phyloP scores from a whole-genome alignment of 1,284 basidiomycete genomes.

The Irpex lacteus region DNA sequence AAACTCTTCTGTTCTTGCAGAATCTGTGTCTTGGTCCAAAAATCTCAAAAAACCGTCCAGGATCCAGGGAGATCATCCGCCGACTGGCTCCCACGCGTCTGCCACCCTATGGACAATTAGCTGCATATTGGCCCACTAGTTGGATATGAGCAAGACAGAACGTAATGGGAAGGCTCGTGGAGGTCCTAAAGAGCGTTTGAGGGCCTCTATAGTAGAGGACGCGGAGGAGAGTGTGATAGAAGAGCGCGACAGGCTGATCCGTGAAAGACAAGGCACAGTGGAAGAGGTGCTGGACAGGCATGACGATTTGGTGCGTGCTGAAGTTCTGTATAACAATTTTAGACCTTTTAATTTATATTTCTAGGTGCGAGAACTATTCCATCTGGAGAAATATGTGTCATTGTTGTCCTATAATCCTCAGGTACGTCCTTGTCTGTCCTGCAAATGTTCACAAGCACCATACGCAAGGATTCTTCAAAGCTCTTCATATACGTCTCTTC shows the following conservation, averaged over 20 bases:
- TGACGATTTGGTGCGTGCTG: slow-evolving; percentile 63
- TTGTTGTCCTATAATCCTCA: slow-evolving; percentile 75
- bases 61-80: slow-evolving; percentile 53
- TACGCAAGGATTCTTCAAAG: background rate
- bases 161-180: background rate
- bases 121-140: slow-evolving; percentile 20
- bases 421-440: slow-evolving; percentile 36
- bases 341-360: background rate
- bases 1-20: background rate
- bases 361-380: slow-evolving; percentile 82
- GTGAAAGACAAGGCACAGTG: slow-evolving; percentile 57
- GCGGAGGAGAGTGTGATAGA: slow-evolving; percentile 21
- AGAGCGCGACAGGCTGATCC: slow-evolving; percentile 44
- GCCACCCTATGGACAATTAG: slow-evolving; percentile 12
- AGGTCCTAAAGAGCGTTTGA: background rate
- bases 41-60: slow-evolving; percentile 54
- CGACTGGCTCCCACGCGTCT: slow-evolving; percentile 15
- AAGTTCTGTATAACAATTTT: background rate
- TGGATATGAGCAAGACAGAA: slow-evolving; percentile 7
- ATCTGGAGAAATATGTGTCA: slow-evolving; percentile 76
- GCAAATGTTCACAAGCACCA: background rate
- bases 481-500: background rate
- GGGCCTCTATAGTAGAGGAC: background rate
- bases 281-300: slow-evolving; percentile 63
- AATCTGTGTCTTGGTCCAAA: slow-evolving; percentile 35